Percentiles rank a stretch among this genome's conserved stretches.
Conservation (phyloP, 2,329 filamentous ascomycete genomes). For the Didymella glomerata region DNA sequence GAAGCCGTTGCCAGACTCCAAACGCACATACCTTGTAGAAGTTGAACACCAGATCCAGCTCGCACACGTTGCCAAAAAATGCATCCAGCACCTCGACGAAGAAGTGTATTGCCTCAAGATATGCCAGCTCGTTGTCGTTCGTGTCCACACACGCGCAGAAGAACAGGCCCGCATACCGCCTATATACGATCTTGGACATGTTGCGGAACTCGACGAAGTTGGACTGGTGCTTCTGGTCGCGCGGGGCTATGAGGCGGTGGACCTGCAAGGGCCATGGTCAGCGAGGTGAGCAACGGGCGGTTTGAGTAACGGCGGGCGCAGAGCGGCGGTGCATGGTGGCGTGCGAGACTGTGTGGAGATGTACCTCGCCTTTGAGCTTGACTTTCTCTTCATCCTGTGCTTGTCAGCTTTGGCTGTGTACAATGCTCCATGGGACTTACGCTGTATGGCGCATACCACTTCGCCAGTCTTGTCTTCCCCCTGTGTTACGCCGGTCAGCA, state of each 20-base stretch:
- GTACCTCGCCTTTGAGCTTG: slow-evolving; percentile 95
- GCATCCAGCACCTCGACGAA: slow-evolving; percentile 98
- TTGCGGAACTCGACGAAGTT: slow-evolving; percentile 97
- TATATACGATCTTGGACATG: slow-evolving; percentile 92
- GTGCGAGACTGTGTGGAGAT: slow-evolving; percentile 1
- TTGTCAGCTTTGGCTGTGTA: slow-evolving; percentile 26
- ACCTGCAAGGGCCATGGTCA: slow-evolving; percentile 64
- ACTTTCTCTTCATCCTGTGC: slow-evolving; percentile 92
- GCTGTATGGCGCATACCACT: slow-evolving; percentile 98
- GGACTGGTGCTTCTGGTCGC: slow-evolving; percentile 99
- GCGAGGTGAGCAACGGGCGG: slow-evolving; percentile 7
- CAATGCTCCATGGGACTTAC: slow-evolving; percentile 51
- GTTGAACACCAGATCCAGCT: slow-evolving; percentile 85
- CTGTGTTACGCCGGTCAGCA: slow-evolving; percentile 57
- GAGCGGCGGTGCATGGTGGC: slow-evolving; percentile 5
- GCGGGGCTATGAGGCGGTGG: slow-evolving; percentile 94
- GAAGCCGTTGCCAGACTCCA: neutral
- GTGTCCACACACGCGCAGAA: slow-evolving; percentile 99
- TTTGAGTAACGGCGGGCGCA: slow-evolving; percentile 1
- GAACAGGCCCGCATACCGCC: slow-evolving; percentile 96
- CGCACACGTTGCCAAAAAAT: slow-evolving; percentile 99
- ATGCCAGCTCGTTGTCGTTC: slow-evolving; percentile 97
- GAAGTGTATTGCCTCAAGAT: slow-evolving; percentile 97
- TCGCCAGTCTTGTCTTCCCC: slow-evolving; percentile 97
- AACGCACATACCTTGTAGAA: slow-evolving; percentile 68